A percentile compares a stretch with the other conserved stretches of the same genome.
phyloP scores from a whole-genome alignment of 2,329 filamentous ascomycete species.

The Trichoderma brevicompactum region DNA sequence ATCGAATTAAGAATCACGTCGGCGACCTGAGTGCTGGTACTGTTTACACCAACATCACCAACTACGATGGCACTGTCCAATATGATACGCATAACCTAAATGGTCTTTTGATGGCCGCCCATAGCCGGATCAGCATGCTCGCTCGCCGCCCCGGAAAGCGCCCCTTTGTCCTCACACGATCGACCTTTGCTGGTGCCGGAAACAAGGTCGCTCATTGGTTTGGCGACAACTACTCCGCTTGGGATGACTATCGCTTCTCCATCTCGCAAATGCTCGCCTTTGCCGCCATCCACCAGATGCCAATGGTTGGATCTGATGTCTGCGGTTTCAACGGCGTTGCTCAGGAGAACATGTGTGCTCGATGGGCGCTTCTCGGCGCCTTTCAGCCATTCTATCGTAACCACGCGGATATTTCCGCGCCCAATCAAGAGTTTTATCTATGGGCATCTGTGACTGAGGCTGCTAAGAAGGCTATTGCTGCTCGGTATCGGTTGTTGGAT shows the following conservation, averaged over 20 bases:
- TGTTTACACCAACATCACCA: conserved; percentile 62
- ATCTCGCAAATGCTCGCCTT: conserved; percentile 79
- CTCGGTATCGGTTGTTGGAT: conserved; percentile 73
- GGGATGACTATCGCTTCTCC: conserved; percentile 74
- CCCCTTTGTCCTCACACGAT: conserved; percentile 83
- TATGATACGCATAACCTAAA: conserved; percentile 86
- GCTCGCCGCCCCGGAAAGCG: conserved; percentile 67
- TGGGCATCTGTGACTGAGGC: conserved; percentile 67
- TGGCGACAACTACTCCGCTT: conserved; percentile 74
- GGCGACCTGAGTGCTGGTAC: conserved; percentile 61
- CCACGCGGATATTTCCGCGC: conserved; percentile 57
- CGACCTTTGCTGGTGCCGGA: conserved; percentile 77
- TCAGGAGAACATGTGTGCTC: conserved; percentile 65
- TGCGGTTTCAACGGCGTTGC: conserved; percentile 74
- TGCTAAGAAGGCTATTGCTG: conserved; percentile 69
- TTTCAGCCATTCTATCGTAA: conserved; percentile 75
- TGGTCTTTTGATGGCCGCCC: conserved; percentile 74
- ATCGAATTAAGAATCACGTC: conserved; percentile 73
- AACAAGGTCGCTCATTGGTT: conserved; percentile 82
- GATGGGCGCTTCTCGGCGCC: conserved; percentile 70
- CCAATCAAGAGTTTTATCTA: conserved; percentile 68
- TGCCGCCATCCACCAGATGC: conserved; percentile 68
- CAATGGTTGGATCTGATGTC: conserved; percentile 73
- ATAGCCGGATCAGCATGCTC: conserved; percentile 73
- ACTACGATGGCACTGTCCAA: conserved; percentile 73